Evolutionary conservation across 2,329 filamentous ascomycete genomes (phyloP).

Genomic region (Nemania serpens): DNA sequence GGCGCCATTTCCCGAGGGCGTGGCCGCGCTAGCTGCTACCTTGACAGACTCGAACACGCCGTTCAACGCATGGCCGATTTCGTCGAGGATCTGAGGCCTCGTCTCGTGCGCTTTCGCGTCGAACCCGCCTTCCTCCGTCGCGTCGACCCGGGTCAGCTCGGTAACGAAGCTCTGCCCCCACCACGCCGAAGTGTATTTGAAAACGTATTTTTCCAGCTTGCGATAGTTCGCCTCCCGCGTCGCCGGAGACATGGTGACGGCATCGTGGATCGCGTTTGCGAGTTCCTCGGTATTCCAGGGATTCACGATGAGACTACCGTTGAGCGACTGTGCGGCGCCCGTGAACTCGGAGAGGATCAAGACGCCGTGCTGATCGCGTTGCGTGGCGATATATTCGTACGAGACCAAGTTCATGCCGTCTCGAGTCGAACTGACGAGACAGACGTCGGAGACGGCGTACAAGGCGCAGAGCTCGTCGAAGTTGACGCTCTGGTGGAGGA

Average conservation of each 20-base stretch:
- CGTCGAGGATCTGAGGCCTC: slow-evolving; percentile 30
- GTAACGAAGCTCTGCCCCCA: slow-evolving; percentile 93
- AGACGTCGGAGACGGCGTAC: slow-evolving; percentile 90
- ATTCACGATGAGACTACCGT: slow-evolving; percentile 92
- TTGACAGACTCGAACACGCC: slow-evolving; percentile 40
- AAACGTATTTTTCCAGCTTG: slow-evolving; percentile 92
- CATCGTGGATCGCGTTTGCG: slow-evolving; percentile 89
- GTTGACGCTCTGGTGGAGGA: slow-evolving; percentile 92
- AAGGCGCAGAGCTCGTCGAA: slow-evolving; percentile 95
- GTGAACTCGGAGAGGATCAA: slow-evolving; percentile 98
- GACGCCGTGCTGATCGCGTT: slow-evolving; percentile 86
- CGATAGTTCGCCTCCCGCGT: slow-evolving; percentile 84
- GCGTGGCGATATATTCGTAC: slow-evolving; percentile 96
- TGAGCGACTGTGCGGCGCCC: slow-evolving; percentile 91
- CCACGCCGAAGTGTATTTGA: slow-evolving; percentile 97
- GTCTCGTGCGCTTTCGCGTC: slow-evolving; percentile 29
- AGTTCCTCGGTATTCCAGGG: slow-evolving; percentile 98
- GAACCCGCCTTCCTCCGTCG: slow-evolving; percentile 32
- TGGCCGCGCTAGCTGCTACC: slow-evolving; percentile 34
- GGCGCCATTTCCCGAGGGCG: slow-evolving; percentile 32
- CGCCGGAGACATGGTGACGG: slow-evolving; percentile 94
- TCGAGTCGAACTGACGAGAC: slow-evolving; percentile 90
- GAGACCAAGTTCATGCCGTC: slow-evolving; percentile 99
- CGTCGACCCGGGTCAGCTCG: slow-evolving; percentile 67
- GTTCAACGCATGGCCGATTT: slow-evolving; percentile 33